Base-by-base conservation (phyloP, 1,139 yeast genomes). In the Blastobotrys indianensis region DNA sequence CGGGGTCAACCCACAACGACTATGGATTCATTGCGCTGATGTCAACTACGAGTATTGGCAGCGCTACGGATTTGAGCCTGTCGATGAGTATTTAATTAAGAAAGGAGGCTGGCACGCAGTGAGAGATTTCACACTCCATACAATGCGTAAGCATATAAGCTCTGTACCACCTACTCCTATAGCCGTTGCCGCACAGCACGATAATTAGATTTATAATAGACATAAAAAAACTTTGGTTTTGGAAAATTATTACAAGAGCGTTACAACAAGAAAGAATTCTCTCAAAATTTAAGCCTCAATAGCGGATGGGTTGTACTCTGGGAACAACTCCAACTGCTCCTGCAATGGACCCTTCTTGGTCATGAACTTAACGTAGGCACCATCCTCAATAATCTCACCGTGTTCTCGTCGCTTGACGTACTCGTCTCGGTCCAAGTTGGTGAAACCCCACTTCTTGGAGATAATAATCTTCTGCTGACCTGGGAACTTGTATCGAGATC, bases 381-480 rank as follows among this genome's bases (percentile, higher is more conserved):
- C 98, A 67, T 92, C 98, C 67, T 90, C 97, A 79, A 85, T 86
- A 69, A 92, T 95, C 80, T 90, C 96, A 79, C 96, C 96, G 69
- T 87, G 84, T 73, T 83, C 83, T 78, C 92, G 88, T 78, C 84
- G 86, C 70, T 79, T 82, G 70, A 88, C 79, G 82, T 92, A 92
- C 69, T 92, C 97, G 54, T 79, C 95, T 79, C 98, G 86, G 94
- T 90, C 80, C 71, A 92, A 84, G 75, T 86, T 86, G 76, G 98
- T 92, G 97, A 92, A 92, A 78, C 98, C 98, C 98, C 98, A 92
- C 80, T 94, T 94, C 94, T 92, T 92, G 63, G 98, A 92, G 75
- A 92, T 77, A 68, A 92, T 92, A 72, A 92, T 92, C 82, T 85
- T 92, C 79, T 92, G 98, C 81, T 92, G 98, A 80, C 98, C 98